Conservation (phyloP, 768 basidiomycete species). For the Collybiopsis luxurians region DNA sequence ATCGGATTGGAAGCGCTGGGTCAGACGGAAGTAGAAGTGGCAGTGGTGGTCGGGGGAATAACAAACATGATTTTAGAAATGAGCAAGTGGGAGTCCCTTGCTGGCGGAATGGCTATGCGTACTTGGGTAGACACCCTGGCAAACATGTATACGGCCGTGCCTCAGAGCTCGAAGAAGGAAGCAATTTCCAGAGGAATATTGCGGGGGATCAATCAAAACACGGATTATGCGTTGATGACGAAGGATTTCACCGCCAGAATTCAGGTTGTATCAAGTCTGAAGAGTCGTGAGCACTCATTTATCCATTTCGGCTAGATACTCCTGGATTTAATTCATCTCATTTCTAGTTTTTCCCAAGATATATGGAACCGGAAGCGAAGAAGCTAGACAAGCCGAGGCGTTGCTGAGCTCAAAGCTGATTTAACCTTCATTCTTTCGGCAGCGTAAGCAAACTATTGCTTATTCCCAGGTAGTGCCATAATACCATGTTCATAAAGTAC, state of each 20-base stretch:
- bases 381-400: constrained; percentile 10
- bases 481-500: too few relatives aligned
- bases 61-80: constrained; percentile 55
- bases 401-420: constrained; percentile 9
- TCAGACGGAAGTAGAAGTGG: constrained; percentile 44
- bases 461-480: too few relatives aligned
- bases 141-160: constrained; percentile 35
- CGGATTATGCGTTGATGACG: constrained; percentile 49
- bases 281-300: constrained; percentile 37
- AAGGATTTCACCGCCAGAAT: constrained; percentile 52
- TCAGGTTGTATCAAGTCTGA: constrained; percentile 51
- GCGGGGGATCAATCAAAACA: constrained; percentile 48
- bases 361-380: constrained; percentile 6
- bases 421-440: neutral
- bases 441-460: too few relatives aligned
- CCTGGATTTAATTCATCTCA: neutral
- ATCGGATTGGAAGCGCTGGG: constrained; percentile 47
- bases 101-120: constrained; percentile 52
- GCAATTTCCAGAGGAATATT: constrained; percentile 46
- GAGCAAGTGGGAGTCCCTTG: constrained; percentile 46
- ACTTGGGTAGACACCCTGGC: constrained; percentile 52
- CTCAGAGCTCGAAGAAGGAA: constrained; percentile 29
- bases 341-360: constrained; percentile 5
- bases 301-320: too few relatives aligned
- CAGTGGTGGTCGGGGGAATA: constrained; percentile 47